Conservation (phyloP, 768 basidiomycete species). For the Dacryopinax spathularia region DNA sequence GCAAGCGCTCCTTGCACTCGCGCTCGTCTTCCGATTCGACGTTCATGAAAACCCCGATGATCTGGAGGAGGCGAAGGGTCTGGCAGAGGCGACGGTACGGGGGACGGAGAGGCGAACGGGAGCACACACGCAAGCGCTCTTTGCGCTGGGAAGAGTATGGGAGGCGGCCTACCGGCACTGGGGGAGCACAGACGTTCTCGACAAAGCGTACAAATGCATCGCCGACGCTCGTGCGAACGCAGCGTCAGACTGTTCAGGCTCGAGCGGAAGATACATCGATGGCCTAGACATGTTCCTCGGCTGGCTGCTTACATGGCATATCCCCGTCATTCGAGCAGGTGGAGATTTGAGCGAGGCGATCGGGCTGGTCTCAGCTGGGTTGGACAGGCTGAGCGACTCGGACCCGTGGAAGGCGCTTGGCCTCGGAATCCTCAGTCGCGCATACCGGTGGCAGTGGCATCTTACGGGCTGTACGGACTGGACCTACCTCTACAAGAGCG, state of each 20-base stretch:
- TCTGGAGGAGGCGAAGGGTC: background rate
- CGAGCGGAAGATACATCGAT: background rate
- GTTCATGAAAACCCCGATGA: background rate
- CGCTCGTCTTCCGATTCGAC: background rate
- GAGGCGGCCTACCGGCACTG: background rate
- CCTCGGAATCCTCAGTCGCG: background rate
- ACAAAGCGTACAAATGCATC: background rate
- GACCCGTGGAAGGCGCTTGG: background rate
- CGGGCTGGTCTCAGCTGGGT: background rate
- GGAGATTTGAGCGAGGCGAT: background rate
- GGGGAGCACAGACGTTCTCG: background rate
- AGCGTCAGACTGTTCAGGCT: background rate
- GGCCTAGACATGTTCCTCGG: background rate
- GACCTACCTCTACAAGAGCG: background rate
- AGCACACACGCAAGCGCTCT: background rate
- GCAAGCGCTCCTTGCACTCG: background rate
- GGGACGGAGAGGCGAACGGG: background rate
- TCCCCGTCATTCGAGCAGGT: background rate
- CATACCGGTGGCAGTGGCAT: background rate
- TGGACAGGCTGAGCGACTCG: background rate
- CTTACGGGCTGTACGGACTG: background rate
- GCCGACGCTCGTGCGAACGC: background rate
- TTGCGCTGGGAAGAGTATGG: background rate
- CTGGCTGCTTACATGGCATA: background rate
- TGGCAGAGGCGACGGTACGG: background rate